A percentile compares a stretch with the other conserved stretches of the same genome.
Evolutionary conservation across 2,329 filamentous ascomycete species (phyloP).

Genomic region (Calonectria honghensis): DNA sequence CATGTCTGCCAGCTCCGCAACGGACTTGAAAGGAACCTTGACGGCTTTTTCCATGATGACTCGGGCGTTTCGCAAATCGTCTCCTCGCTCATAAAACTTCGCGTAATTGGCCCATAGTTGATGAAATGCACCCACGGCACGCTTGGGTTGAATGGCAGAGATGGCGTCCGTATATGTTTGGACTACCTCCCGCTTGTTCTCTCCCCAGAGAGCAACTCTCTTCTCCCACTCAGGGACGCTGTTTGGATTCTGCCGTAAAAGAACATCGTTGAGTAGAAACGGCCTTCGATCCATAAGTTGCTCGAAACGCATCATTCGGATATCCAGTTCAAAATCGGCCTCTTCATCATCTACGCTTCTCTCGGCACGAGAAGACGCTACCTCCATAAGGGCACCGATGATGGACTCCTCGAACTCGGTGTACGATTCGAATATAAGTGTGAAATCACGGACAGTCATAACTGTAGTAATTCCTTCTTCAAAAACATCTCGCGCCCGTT

Average conservation of each 20-base stretch:
- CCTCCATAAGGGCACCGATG: slow-evolving; percentile 92
- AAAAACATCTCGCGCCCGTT: slow-evolving; percentile 92
- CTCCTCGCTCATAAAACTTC: slow-evolving; percentile 94
- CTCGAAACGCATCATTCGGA: slow-evolving; percentile 98
- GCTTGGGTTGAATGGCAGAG: slow-evolving; percentile 93
- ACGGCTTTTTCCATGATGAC: slow-evolving; percentile 98
- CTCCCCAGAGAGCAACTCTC: slow-evolving; percentile 94
- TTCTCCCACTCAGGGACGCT: slow-evolving; percentile 99
- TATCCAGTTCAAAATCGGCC: slow-evolving; percentile 94
- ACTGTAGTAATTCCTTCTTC: slow-evolving; percentile 98
- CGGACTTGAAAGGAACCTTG: slow-evolving; percentile 97
- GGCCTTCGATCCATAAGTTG: slow-evolving; percentile 97
- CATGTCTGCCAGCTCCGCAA: slow-evolving; percentile 97
- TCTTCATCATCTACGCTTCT: slow-evolving; percentile 86
- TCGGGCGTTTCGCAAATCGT: slow-evolving; percentile 88
- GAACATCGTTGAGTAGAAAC: slow-evolving; percentile 96
- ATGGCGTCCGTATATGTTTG: slow-evolving; percentile 97
- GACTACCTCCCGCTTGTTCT: slow-evolving; percentile 93
- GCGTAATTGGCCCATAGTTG: slow-evolving; percentile 98
- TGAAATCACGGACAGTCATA: slow-evolving; percentile 99
- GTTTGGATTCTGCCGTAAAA: slow-evolving; percentile 95
- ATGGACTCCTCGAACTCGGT: slow-evolving; percentile 98
- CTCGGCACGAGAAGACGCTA: slow-evolving; percentile 86
- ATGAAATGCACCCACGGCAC: slow-evolving; percentile 93
- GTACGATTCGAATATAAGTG: slow-evolving; percentile 96